Percentiles rank a stretch among this genome's conserved stretches.
Conservation (phyloP, 2,329 filamentous ascomycete species). For the Raffaelea deltoideospora region DNA sequence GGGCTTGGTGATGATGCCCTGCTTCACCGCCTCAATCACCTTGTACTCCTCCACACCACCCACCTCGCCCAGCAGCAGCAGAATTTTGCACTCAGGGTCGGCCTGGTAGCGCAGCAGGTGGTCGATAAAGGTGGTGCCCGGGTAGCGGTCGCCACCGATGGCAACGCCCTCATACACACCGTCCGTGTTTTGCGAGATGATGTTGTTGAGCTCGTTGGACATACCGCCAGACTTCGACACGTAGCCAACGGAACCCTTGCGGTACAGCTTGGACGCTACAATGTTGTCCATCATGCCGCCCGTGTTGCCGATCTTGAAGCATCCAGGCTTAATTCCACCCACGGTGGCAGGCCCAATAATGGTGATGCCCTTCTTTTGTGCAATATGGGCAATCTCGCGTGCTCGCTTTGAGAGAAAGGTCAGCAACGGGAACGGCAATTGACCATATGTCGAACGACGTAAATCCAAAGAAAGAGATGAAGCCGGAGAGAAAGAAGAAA, state of each 20-base stretch:
- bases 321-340: conserved; percentile 97
- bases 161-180: conserved; percentile 98
- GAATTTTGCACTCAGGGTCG: conserved; percentile 95
- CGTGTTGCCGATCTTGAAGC: conserved; percentile 99
- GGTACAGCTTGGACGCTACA: conserved; percentile 98
- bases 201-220: conserved; percentile 99
- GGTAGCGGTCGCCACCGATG: conserved; percentile 98
- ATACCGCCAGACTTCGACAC: conserved; percentile 99
- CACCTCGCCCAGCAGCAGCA: conserved; percentile 90
- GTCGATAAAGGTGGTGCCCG: conserved; percentile 98
- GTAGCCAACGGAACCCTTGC: conserved; percentile 95
- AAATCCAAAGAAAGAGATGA: too few species aligned
- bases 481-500: neutral
- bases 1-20: conserved; percentile 89
- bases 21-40: conserved; percentile 95
- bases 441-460: too few species aligned
- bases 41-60: conserved; percentile 99
- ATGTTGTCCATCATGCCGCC: conserved; percentile 99
- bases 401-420: conserved; percentile 45
- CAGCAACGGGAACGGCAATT: too few species aligned
- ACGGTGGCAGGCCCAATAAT: conserved; percentile 98
- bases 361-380: conserved; percentile 96
- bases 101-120: conserved; percentile 92
- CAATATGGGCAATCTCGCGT: conserved; percentile 92
- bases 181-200: conserved; percentile 88